Conservation (phyloP, 108 stramenopile species). For the Fragilariopsis cylindrus region DNA sequence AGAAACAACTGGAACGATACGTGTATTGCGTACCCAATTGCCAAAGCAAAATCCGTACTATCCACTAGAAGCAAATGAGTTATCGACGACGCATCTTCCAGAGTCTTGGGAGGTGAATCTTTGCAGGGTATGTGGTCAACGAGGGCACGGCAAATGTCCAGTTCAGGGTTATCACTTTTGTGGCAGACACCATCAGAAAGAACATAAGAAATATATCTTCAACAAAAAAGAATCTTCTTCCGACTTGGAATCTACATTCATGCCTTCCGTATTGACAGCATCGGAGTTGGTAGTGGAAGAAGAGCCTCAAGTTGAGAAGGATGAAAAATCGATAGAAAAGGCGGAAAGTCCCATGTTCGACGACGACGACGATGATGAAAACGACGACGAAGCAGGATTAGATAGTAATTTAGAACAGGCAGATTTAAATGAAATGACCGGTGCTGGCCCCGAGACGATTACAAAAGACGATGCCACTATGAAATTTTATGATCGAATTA, state of each 20-base stretch:
- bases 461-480: constrained; percentile 70
- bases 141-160: constrained; percentile 65
- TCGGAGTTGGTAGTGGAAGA: constrained; percentile 86
- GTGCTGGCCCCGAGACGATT: constrained; percentile 46
- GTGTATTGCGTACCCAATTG: constrained; percentile 71
- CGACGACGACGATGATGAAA: constrained; percentile 21
- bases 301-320: constrained; percentile 44
- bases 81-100: constrained; percentile 63
- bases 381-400: constrained; percentile 37
- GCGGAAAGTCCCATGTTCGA: constrained; percentile 24
- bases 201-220: constrained; percentile 51
- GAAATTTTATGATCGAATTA: constrained; percentile 71
- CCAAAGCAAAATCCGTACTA: constrained; percentile 74
- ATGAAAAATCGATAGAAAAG: constrained; percentile 22
- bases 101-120: constrained; percentile 53
- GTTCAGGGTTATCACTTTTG: constrained; percentile 66
- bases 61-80: constrained; percentile 46
- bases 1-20: constrained; percentile 33
- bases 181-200: constrained; percentile 73
- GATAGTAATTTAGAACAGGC: constrained; percentile 76
- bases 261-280: constrained; percentile 72
- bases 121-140: constrained; percentile 75
- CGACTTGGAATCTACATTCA: constrained; percentile 22
- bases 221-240: constrained; percentile 19
- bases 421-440: constrained; percentile 74